Conservation (phyloP, 208 protist genomes). For the Trypanosoma vivax region DNA sequence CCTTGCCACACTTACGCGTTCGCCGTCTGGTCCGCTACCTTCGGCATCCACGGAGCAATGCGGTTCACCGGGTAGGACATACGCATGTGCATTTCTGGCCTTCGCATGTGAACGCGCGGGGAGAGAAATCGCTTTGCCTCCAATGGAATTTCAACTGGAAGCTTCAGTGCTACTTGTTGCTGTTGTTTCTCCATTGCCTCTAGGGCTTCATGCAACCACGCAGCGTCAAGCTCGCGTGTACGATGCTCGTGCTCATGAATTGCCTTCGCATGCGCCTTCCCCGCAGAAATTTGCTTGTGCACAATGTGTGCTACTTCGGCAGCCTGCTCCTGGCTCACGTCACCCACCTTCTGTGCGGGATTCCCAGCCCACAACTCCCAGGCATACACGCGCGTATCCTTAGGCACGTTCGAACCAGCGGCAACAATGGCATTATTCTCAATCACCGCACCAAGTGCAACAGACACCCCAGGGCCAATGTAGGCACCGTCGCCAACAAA, state of each 20-base stretch:
- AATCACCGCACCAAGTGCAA: conserved; percentile 75
- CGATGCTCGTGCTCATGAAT: conserved; percentile 67
- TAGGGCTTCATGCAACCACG: conserved; percentile 62
- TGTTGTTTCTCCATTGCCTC: conserved; percentile 76
- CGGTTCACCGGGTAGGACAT: conserved; percentile 85
- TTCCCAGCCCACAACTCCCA: conserved; percentile 90
- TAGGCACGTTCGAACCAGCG: conserved; percentile 71
- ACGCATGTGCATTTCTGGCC: conserved; percentile 84
- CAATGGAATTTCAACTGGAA: conserved; percentile 76
- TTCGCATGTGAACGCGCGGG: conserved; percentile 82
- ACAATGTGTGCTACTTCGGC: conserved; percentile 59
- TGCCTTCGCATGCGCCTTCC: conserved; percentile 51
- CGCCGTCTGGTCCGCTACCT: conserved; percentile 60
- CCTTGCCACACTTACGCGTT: conserved; percentile 47
- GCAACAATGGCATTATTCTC: conserved; percentile 85
- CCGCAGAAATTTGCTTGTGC: conserved; percentile 50
- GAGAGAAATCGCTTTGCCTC: conserved; percentile 78
- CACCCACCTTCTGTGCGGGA: conserved; percentile 78
- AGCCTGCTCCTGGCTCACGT: conserved; percentile 69
- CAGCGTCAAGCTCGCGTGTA: conserved; percentile 51
- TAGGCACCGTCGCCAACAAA: conserved; percentile 79
- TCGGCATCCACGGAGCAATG: conserved; percentile 86
- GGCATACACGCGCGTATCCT: conserved; percentile 74
- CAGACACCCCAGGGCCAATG: conserved; percentile 70
- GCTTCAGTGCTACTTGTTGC: conserved; percentile 68